A percentile compares a stretch with the other conserved stretches of the same genome.
These are phyloP conservation scores for Ophiocordyceps unilateralis DNA, from an alignment of 2,329 filamentous ascomycete species.

Conservation along the genomic window DNA sequence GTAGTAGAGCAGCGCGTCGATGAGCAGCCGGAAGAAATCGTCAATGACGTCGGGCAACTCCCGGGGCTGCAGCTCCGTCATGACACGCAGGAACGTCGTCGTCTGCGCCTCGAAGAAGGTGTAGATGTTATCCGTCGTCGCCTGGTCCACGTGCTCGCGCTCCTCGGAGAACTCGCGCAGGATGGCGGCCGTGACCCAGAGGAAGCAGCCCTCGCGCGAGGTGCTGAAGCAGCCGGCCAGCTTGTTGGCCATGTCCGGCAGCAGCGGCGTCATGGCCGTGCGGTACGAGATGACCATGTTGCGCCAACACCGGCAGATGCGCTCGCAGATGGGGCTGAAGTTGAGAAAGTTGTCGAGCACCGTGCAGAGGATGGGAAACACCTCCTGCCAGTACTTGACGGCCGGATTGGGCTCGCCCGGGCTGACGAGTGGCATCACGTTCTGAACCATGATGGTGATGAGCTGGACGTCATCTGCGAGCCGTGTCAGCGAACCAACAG, in stretches of 20 bases:
- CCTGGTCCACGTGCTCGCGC: slow-evolving; percentile 62
- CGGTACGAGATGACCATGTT: slow-evolving; percentile 95
- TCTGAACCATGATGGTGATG: slow-evolving; percentile 77
- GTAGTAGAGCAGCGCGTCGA: slow-evolving; percentile 87
- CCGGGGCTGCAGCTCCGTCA: slow-evolving; percentile 61
- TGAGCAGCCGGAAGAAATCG: slow-evolving; percentile 86
- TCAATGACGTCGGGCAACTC: slow-evolving; percentile 78
- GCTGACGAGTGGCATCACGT: slow-evolving; percentile 56
- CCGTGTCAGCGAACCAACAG: neutral
- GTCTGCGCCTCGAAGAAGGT: slow-evolving; percentile 90
- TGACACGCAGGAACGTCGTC: slow-evolving; percentile 70
- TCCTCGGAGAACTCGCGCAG: slow-evolving; percentile 90
- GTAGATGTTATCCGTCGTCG: slow-evolving; percentile 79
- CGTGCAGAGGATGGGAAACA: slow-evolving; percentile 72
- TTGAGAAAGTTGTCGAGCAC: slow-evolving; percentile 76
- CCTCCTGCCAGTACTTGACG: slow-evolving; percentile 90
- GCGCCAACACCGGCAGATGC: slow-evolving; percentile 88
- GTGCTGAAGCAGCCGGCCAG: slow-evolving; percentile 69
- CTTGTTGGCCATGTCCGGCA: slow-evolving; percentile 75
- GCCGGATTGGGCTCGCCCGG: slow-evolving; percentile 66
- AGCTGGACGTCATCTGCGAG: slow-evolving; percentile 67
- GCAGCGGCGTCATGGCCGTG: slow-evolving; percentile 68
- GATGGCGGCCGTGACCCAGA: slow-evolving; percentile 96
- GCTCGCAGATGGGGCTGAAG: slow-evolving; percentile 79
- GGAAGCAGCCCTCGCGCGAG: slow-evolving; percentile 85